These are phyloP conservation scores for Castanea crenata DNA, from an alignment of 306 rosid species.

Conservation along the genomic window DNA sequence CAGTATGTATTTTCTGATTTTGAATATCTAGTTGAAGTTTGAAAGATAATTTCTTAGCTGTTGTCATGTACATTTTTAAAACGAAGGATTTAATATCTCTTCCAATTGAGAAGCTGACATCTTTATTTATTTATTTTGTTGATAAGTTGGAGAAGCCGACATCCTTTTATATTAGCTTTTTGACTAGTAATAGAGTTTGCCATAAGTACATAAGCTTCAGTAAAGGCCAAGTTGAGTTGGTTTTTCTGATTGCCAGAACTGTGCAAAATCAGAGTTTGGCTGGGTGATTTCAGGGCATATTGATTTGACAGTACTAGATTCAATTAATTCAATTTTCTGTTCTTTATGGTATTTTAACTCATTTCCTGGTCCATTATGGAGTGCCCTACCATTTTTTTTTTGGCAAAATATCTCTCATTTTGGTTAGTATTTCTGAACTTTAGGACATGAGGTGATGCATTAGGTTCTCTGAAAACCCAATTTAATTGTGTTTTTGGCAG, in stretches of 20 bases:
- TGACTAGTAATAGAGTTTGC: not conserved
- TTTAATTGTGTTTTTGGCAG: conserved; percentile 41
- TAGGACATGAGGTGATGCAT: not conserved
- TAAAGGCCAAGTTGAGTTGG: not conserved
- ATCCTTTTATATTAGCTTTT: not conserved
- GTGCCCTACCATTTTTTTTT: not conserved
- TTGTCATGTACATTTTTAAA: not conserved
- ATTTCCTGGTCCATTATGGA: not conserved
- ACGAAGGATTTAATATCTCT: not conserved
- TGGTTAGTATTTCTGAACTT: not conserved
- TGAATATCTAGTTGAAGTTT: not conserved
- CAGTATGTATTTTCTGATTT: not conserved
- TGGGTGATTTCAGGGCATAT: not conserved
- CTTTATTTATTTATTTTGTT: not conserved
- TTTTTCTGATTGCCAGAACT: not conserved
- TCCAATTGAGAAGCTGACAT: not conserved
- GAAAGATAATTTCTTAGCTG: not conserved
- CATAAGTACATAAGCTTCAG: not conserved
- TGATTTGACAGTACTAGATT: not conserved
- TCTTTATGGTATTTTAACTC: not conserved
- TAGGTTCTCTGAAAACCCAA: conserved; percentile 17
- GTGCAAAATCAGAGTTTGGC: not conserved
- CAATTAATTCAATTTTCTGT: not conserved
- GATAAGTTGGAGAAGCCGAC: not conserved
- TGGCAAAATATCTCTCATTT: not conserved